phyloP scores from a whole-genome alignment of 2,329 filamentous ascomycete species.

The Thielaviopsis cerberus region DNA sequence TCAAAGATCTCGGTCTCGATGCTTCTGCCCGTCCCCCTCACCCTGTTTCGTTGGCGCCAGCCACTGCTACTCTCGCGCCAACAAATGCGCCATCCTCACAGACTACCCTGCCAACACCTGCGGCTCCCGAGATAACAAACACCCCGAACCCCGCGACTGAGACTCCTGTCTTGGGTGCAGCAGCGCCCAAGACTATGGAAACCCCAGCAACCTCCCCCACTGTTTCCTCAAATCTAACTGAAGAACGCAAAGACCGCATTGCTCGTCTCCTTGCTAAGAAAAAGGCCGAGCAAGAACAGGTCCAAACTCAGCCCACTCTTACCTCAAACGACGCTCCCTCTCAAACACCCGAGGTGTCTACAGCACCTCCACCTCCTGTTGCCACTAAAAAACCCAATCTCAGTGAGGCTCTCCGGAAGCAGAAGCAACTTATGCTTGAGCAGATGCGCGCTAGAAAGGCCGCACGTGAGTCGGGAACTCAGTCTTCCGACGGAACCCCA shows the following conservation, averaged over 20 bases:
- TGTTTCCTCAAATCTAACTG: slow-evolving; percentile 17
- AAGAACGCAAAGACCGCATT: slow-evolving; percentile 59
- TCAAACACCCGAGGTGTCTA: neutral
- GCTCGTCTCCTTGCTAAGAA: slow-evolving; percentile 59
- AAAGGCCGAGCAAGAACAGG: slow-evolving; percentile 15
- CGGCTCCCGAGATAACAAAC: neutral
- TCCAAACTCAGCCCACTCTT: neutral
- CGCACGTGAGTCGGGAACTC: neutral
- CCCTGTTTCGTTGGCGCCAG: neutral
- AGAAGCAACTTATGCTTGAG: slow-evolving; percentile 60
- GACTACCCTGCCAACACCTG: neutral
- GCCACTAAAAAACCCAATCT: neutral
- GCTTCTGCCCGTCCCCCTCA: slow-evolving; percentile 15
- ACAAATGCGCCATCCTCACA: neutral
- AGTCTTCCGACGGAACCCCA: neutral
- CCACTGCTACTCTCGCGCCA: neutral
- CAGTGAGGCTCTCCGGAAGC: slow-evolving; percentile 54
- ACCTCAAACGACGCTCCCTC: neutral
- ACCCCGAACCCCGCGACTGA: slow-evolving; percentile 11
- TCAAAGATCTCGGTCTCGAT: slow-evolving; percentile 47
- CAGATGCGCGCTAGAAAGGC: slow-evolving; percentile 29
- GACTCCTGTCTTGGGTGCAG: neutral
- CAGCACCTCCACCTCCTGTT: neutral
- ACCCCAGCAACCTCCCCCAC: neutral
- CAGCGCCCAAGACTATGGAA: slow-evolving; percentile 12